Percentiles rank a stretch among this genome's conserved stretches.
phyloP scores from a whole-genome alignment of 2,329 filamentous ascomycete species.

The Chalara sp. region DNA sequence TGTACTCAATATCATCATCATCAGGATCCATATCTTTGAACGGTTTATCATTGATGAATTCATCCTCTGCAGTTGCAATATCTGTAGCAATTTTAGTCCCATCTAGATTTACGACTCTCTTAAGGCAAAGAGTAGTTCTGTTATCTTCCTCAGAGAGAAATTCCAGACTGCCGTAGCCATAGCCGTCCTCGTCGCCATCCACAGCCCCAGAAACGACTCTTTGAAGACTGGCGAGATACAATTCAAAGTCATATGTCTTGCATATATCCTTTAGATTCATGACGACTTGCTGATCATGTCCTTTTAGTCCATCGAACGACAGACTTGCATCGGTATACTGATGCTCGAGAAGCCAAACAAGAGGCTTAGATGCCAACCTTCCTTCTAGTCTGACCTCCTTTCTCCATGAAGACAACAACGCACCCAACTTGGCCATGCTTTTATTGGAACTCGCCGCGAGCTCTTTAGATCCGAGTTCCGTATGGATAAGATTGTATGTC shows the following conservation, averaged over 20 bases:
- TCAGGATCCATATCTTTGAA: background rate
- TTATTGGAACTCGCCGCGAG: too few species aligned
- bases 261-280: background rate
- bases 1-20: background rate
- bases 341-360: background rate
- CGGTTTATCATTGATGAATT: background rate
- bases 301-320: background rate
- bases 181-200: background rate
- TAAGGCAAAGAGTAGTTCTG: background rate
- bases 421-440: too few species aligned
- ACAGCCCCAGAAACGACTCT: background rate
- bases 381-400: too few species aligned
- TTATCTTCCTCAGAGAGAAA: background rate
- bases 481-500: conserved; percentile 42
- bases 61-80: background rate
- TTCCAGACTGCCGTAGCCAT: background rate
- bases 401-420: too few species aligned
- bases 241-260: background rate
- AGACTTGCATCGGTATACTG: background rate
- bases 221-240: background rate
- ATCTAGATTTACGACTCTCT: background rate
- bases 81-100: background rate
- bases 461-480: background rate
- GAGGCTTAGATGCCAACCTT: too few species aligned
- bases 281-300: background rate